Base-by-base conservation (phyloP, 2,329 filamentous ascomycete genomes). In the Phaeosphaeria sp. region DNA sequence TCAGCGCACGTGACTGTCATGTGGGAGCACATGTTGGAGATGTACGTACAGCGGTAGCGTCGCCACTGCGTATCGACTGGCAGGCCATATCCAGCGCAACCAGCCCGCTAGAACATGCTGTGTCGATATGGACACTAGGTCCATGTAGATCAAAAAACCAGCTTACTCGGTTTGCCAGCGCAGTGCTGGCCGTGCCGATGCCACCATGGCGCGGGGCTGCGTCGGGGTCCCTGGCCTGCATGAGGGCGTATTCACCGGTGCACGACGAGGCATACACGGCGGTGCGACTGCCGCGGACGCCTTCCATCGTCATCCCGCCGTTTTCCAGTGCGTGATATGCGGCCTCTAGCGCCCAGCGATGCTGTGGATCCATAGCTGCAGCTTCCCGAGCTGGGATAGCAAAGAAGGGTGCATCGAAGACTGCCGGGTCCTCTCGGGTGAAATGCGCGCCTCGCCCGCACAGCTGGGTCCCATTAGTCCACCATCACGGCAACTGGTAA, bases 121-220 rank as follows among this genome's bases (percentile, higher is more conserved):
- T 79, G 33, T 79, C 77, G 13, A 79, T 46, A 10, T 73, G 73
- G n/a, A 79, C 65, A 20, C 67, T 71, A 0, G 75, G 72, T 0
- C 77, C 77, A 6, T 64, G 58, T 2, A 74, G 60, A 47, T 79
- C 67, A 22, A 77, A 75, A 44, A 75, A 72, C 58, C 76, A 76
- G 0, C 69, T 74, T 1, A 79, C 42, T 0, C 76, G 68, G 41
- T 78, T 79, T 1, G 72, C 64, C 2, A 75, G 21, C 52, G 78
- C 74, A 10, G 36, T 25, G 0, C 18, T 17, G 7, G 48, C 46
- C 0, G 50, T 60, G 2, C 76, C 76, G 0, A 71, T 73, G 1
- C 50, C 53, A 46, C 50, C 2, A 21, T 75, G 73, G 9, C 6
- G 36, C 9, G 42, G 51, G 6, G 54, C n/a, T 39, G 20, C 25